phyloP scores from a whole-genome alignment of 2,329 filamentous ascomycete species.

The Aspergillus versicolor region DNA sequence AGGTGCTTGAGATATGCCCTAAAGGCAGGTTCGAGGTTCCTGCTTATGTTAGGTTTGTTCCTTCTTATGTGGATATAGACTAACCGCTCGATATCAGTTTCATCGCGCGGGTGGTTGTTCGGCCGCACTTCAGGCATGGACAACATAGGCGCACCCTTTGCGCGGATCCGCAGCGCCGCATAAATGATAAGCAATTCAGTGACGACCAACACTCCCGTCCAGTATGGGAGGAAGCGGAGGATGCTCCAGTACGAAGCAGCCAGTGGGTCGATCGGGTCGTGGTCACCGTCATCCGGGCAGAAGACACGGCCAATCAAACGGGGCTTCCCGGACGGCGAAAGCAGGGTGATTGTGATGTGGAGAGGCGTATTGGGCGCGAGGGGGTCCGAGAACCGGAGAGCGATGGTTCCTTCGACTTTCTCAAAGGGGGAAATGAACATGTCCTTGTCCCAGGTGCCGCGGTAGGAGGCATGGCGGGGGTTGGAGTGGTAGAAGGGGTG shows the following conservation, averaged over 20 bases:
- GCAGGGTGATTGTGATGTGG: conserved; percentile 2
- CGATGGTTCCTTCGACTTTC: conserved; percentile 7
- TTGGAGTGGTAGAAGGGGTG: not conserved
- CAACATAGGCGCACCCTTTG: not conserved
- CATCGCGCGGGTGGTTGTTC: conserved; percentile 1
- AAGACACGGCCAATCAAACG: conserved; percentile 4
- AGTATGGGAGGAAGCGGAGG: conserved; percentile 7
- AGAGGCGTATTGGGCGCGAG: not conserved
- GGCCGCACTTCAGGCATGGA: conserved; percentile 5
- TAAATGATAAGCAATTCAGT: conserved; percentile 4
- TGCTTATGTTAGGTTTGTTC: not conserved
- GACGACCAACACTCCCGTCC: conserved; percentile 1
- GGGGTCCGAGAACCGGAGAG: not conserved
- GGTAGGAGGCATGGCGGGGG: not conserved
- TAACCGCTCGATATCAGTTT: not conserved
- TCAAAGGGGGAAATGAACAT: conserved; percentile 11
- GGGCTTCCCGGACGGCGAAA: not conserved
- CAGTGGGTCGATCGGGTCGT: not conserved
- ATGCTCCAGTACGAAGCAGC: not conserved
- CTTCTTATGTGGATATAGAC: not conserved
- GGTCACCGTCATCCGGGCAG: not conserved
- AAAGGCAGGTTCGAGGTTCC: conserved; percentile 1
- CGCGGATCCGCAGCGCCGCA: not conserved
- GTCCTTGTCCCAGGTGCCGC: conserved; percentile 3
- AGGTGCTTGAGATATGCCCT: not conserved